These are phyloP conservation scores for Trichoderma orchidacearum DNA, from an alignment of 495 filamentous ascomycete species.

Conservation along the genomic window DNA sequence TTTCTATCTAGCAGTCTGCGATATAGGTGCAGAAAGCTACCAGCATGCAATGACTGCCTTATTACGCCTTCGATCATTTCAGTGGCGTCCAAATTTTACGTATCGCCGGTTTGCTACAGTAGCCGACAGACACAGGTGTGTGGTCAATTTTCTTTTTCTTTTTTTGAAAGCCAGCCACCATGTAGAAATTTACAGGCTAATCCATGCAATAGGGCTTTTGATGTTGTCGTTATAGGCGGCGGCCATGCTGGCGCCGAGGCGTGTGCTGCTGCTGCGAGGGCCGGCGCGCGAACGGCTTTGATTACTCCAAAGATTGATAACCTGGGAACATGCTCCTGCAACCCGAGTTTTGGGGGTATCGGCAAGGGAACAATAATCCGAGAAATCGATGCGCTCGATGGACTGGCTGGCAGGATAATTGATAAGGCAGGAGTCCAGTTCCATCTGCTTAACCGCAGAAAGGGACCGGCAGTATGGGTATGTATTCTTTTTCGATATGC, in stretches of 20 bases:
- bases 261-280: constrained; percentile 80
- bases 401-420: constrained; percentile 74
- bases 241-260: constrained; percentile 94
- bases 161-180: neutral
- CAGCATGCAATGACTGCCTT: neutral
- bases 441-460: constrained; percentile 70
- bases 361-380: constrained; percentile 97
- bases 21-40: neutral
- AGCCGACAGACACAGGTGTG: neutral
- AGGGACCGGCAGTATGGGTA: constrained; percentile 88
- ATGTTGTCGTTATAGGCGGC: constrained; percentile 91
- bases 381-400: constrained; percentile 92
- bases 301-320: constrained; percentile 79
- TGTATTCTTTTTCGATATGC: neutral
- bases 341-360: constrained; percentile 93
- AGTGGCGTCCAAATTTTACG: neutral
- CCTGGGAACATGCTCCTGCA: constrained; percentile 93
- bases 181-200: neutral
- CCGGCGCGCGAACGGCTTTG: constrained; percentile 79
- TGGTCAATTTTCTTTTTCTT: neutral
- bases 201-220: constrained; percentile 49
- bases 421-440: constrained; percentile 94
- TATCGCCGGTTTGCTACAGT: neutral
- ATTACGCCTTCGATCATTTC: neutral
- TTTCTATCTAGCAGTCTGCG: neutral